phyloP scores from a whole-genome alignment of 2,329 filamentous ascomycete genomes.

The Leptographium wingfieldii region DNA sequence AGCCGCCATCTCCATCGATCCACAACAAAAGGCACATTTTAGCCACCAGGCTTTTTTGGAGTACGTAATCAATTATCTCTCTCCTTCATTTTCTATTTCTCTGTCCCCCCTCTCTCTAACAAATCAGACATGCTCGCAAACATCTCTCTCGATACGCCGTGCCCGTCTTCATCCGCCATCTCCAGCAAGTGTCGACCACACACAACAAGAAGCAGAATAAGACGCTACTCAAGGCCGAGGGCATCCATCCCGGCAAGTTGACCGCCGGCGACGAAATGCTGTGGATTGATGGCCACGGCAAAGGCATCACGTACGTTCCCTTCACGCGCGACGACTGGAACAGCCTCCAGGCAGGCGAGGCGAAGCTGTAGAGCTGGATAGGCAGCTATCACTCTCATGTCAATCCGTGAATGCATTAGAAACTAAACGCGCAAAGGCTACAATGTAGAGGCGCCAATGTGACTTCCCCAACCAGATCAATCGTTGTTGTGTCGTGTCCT shows the following conservation, averaged over 20 bases:
- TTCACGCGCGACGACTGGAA: conserved; percentile 50
- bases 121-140: conserved; percentile 35
- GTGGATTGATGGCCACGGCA: conserved; percentile 47
- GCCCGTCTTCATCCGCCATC: conserved; percentile 57
- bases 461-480: neutral
- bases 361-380: conserved; percentile 13
- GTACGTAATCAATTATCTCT: conserved; percentile 16
- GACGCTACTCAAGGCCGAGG: conserved; percentile 53
- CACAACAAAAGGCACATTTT: conserved; percentile 24
- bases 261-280: conserved; percentile 28
- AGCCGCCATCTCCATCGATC: conserved; percentile 22
- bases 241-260: conserved; percentile 44
- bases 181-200: conserved; percentile 45
- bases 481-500: neutral
- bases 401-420: neutral
- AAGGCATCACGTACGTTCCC: conserved; percentile 41
- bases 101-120: neutral
- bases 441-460: neutral
- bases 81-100: neutral
- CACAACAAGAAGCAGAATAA: conserved; percentile 79
- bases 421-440: no score
- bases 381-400: no score
- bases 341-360: conserved; percentile 16
- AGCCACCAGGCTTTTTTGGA: conserved; percentile 47
- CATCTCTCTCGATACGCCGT: conserved; percentile 62